Conservation (phyloP, 805 yeast species). For the Nakazawaea pomicola region DNA sequence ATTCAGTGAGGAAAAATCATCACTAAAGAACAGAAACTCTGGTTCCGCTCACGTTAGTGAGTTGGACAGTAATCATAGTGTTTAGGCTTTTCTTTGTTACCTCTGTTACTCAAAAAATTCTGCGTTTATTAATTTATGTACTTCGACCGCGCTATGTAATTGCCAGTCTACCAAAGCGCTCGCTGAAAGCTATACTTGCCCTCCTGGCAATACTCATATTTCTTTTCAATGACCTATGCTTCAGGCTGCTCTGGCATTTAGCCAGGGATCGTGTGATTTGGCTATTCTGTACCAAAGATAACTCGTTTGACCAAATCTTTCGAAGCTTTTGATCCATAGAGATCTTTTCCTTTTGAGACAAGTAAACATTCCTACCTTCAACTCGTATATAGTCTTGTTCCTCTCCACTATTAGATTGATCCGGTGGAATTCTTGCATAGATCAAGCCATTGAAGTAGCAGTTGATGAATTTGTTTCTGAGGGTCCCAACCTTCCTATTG, state of each 20-base stretch:
- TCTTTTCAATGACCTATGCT: too few species aligned
- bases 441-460: slow-evolving; percentile 23
- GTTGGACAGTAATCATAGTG: background rate
- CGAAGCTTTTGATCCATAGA: slow-evolving; percentile 23
- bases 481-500: background rate
- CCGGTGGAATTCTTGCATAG: slow-evolving; percentile 20
- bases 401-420: slow-evolving; percentile 16
- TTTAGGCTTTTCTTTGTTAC: too few species aligned
- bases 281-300: slow-evolving; percentile 14
- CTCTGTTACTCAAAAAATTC: too few species aligned
- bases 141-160: too few species aligned
- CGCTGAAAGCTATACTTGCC: slow-evolving; percentile 1
- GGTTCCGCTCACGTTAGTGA: background rate
- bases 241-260: too few species aligned
- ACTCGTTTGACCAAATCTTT: slow-evolving; percentile 29
- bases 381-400: slow-evolving; percentile 9
- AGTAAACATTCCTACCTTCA: slow-evolving; percentile 6
- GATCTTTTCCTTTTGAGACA: slow-evolving; percentile 18
- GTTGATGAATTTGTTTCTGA: slow-evolving; percentile 14
- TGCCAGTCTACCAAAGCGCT: background rate
- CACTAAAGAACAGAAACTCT: background rate
- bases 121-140: too few species aligned
- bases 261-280: too few species aligned
- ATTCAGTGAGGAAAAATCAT: background rate
- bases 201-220: background rate